Evolutionary conservation across 768 basidiomycete genomes (phyloP), one percentile per base, ranked within the genome.

Genomic region (Fomitopsis serialis): DNA sequence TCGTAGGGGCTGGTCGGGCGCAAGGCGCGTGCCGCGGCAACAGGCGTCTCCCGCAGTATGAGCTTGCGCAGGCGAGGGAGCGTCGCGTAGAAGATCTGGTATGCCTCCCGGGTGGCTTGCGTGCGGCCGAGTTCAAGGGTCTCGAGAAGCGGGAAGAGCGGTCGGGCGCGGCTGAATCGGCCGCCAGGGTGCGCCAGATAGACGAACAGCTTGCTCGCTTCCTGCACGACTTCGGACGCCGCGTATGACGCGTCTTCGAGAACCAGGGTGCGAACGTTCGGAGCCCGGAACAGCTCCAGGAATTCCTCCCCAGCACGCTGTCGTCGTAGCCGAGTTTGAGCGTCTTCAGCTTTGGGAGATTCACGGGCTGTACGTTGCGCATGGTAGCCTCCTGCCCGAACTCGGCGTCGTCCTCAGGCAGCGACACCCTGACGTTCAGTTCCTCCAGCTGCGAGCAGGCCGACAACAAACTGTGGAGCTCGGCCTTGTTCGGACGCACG

Each of bases 391-490:
- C 68, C 48, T 64, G 60, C 43, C 55, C 57, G 44, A 50, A 50
- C 46, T 55, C 46, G 53, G 53, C 45, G 51, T 44, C 53, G 35
- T 23, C 42, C 32, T 44, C 32, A 45, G 75, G 72, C 0, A 79
- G 82, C 11, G 80, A 82, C 42, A 76, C 77, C 49, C 70, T 72
- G 25, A 86, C 56, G 34, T 64, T 68, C 45, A 86, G 71, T 45
- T 67, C 69, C 48, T 65, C 62, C 42, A 85, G 70, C 15, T 65
- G 54, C 5, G 73, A 70, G 37, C 68, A 74, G 11, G 70, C 64
- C n/a, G 56, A 43, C 7, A 84, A 72, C 22, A 84, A 66, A 19
- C 61, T 60, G 49, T 66, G 68, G 57, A 82, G 74, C 55, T 78
- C 77, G 23, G 58, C 55, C 24, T 72, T 58, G 37, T 72, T 72